Evolutionary conservation across 2,329 filamentous ascomycete species (phyloP), one percentile per base, ranked within the genome.

Genomic region (Elsinoe australis): DNA sequence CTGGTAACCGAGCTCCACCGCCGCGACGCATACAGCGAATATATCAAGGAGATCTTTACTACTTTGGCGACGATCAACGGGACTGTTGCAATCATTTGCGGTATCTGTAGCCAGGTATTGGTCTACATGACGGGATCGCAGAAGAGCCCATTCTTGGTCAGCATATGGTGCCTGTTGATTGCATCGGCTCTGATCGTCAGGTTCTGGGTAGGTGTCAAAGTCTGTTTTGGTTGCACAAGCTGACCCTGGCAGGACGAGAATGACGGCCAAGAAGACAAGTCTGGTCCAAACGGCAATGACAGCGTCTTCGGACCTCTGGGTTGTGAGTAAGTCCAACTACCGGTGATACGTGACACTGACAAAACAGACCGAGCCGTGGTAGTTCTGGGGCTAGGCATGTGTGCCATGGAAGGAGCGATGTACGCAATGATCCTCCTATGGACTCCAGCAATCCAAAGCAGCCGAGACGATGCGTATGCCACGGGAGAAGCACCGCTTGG

Each of bases 401-500:
- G 71, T 50, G 71, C 77, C 58, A 79, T 80, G 55, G 78, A 82
- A 61, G 76, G 76, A 15, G 70, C 74, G 19, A 76, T 80, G 67
- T 80, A 80, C 56, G 66, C 80, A 8, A 79, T 80, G 56, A 73
- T 81, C 49, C 80, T 79, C 60, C 79, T 78, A 64, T 80, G 77
- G 72, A 74, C 75, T 0, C 71, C 75, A 1, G 71, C 74, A 2
- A 62, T 81, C 12, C 72, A 46, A 3, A 24, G 28, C 2, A 14
- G 26, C 18, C 24, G 41, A 10, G 41, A 31, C 7, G 14, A 4
- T 26, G 17, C 7, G 12, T 35, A 31, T 10, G 4, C 18, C 15
- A 29, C 12, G 9, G 14, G 14, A 2, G 6, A 36, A 12, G 58
- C 65, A 12, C 64, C 65, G 0, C 71, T 75, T 26, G 74, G 75